Percentiles rank a stretch among this genome's conserved stretches.
Conservation (phyloP, 23 red algal species). For the Agarophyton chilense region DNA sequence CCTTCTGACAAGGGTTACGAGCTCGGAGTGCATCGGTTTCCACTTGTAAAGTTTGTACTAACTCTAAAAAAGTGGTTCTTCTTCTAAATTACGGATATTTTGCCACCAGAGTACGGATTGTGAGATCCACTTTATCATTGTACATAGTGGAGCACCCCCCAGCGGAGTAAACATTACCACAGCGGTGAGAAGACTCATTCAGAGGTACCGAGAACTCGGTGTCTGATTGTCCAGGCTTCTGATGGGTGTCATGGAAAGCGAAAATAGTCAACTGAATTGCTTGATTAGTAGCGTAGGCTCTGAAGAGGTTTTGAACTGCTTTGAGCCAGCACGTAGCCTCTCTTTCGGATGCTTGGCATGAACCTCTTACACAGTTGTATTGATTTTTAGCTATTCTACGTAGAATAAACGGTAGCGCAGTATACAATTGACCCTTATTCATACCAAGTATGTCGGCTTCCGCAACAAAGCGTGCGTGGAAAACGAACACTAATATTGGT, state of each 20-base stretch:
- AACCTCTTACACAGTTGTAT: too few species aligned
- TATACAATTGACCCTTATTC: too few species aligned
- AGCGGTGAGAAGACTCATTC: neutral
- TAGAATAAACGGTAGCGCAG: too few species aligned
- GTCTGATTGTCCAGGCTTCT: neutral
- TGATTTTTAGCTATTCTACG: too few species aligned
- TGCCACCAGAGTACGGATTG: neutral
- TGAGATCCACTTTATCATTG: neutral
- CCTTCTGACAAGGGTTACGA: neutral
- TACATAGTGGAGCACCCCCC: neutral
- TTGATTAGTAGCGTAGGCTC: too few species aligned
- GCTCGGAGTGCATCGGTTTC: neutral
- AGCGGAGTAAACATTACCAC: neutral
- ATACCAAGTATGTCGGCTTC: too few species aligned
- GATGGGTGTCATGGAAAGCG: too few species aligned
- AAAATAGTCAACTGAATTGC: too few species aligned
- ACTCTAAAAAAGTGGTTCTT: neutral
- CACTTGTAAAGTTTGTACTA: neutral
- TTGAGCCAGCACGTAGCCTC: too few species aligned
- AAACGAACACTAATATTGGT: neutral
- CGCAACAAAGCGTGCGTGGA: neutral
- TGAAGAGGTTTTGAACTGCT: too few species aligned
- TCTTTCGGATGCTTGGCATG: too few species aligned
- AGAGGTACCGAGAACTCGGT: neutral
- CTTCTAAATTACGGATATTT: neutral